A percentile compares a stretch with the other conserved stretches of the same genome.
These are phyloP conservation scores for Pisolithus orientalis DNA, from an alignment of 768 basidiomycete species.

Conservation along the genomic window DNA sequence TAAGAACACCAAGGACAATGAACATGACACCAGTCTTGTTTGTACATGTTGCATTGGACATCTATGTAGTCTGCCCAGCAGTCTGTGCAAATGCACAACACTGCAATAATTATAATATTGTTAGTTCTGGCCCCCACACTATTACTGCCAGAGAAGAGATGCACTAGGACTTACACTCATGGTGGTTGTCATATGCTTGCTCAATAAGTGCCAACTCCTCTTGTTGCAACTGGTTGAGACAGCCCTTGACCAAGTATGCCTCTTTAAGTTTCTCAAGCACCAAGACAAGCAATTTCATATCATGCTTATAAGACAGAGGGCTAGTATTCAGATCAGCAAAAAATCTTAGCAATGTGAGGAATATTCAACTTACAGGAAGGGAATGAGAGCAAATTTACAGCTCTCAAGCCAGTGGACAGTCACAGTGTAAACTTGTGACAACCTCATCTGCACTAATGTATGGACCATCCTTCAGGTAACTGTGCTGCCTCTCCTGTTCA, in stretches of 20 bases:
- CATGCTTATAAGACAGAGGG: too few species aligned
- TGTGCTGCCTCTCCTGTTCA: conserved; percentile 97
- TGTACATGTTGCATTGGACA: too few species aligned
- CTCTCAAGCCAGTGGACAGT: conserved; percentile 99
- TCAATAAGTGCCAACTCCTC: conserved; percentile 98
- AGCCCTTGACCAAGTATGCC: conserved; percentile 96
- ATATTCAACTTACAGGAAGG: conserved; percentile 74
- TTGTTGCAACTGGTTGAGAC: conserved; percentile 95
- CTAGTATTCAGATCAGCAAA: conserved; percentile 58
- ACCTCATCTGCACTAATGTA: too few species aligned
- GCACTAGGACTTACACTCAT: conserved; percentile 69
- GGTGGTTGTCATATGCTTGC: conserved; percentile 98
- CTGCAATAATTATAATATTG: too few species aligned
- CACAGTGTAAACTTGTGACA: conserved; percentile 95
- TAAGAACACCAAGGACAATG: too few species aligned
- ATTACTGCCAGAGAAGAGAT: too few species aligned
- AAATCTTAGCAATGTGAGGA: conserved; percentile 2
- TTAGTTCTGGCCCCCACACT: too few species aligned
- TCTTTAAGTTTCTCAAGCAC: conserved; percentile 98
- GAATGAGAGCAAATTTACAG: conserved; percentile 96
- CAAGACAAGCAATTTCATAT: conserved; percentile 93
- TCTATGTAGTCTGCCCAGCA: too few species aligned
- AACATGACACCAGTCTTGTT: too few species aligned
- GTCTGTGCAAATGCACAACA: too few species aligned
- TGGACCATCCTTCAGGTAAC: conserved; percentile 99